Evolutionary conservation across 345 rosid species (phyloP), one percentile per base, ranked within the genome.

Genomic region (Citrus glauca): DNA sequence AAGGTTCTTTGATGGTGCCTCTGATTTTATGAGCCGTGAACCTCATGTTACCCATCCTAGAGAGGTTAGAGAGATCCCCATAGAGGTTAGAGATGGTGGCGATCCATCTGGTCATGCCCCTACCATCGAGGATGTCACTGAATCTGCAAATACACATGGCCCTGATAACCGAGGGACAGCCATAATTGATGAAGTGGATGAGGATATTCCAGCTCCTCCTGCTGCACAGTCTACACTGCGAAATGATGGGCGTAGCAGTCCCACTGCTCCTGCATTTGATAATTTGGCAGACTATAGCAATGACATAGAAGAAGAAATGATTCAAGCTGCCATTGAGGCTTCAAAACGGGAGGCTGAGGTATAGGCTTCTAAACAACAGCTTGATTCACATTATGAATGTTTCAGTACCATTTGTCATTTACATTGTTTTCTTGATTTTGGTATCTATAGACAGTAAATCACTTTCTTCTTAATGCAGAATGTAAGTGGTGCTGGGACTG

Each of bases 251-350:
- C 84, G 75, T 63, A 73, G 59, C 33, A 76, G 72, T 81, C 90
- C 88, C 24, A 78, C 78, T 63, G 93, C 85, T 75, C 86, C 95
- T 60, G 81, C 62, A 53, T 79, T 82, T 76, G 86, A 86, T 81
- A 75, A 82, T 78, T 76, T 82, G 77, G 89, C 86, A 33, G 97
- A 89, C 77, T 79, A 84, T 84, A 42, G 76, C 84, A 86, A 90
- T 90, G 99, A 94, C 75, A 91, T 94, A 66, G 99, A 97, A 87
- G 99, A 97, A 89, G 94, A 97, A 85, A 97, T 97, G 99, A 77
- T 97, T 82, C 85, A 82, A 78, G 99, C 98, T 86, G 99, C 99
- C 78, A 94, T 97, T 73, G 99, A 97, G 90, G 99, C 99, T 81
- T 97, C 99, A 48, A 97, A 85, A 78, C 76, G 57, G 79, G 98